Conservation (phyloP, 108 stramenopile species). For the Schizochytrium sp. region DNA sequence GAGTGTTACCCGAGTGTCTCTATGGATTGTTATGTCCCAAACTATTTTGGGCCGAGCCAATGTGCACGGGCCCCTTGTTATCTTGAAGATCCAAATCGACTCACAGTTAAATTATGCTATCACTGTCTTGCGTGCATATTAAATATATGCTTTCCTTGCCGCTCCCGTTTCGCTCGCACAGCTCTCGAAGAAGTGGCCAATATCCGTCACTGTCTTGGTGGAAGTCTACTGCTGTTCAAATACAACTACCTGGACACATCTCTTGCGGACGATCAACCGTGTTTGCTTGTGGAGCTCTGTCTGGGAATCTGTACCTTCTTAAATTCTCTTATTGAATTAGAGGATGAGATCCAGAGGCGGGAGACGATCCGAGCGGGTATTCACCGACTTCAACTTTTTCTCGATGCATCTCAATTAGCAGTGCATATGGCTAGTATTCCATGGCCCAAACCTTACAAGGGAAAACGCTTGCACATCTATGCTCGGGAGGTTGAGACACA, state of each 20-base stretch:
- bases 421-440: neutral
- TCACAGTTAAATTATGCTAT: neutral
- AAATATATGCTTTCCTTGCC: neutral
- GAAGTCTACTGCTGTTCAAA: neutral
- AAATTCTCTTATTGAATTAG: constrained; percentile 35
- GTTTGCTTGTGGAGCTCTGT: constrained; percentile 8
- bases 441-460: constrained; percentile 12
- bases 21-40: neutral
- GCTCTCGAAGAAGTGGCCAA: neutral
- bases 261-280: neutral
- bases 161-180: neutral
- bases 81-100: neutral
- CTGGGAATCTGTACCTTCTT: neutral
- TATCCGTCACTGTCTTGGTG: neutral
- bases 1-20: neutral
- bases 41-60: neutral
- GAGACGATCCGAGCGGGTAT: neutral
- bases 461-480: neutral
- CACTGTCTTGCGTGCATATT: neutral
- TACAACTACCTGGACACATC: neutral
- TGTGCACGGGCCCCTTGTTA: neutral
- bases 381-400: neutral
- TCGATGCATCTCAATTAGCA: neutral
- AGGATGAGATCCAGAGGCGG: neutral
- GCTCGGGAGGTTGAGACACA: neutral